Base-by-base conservation (phyloP, 1,284 basidiomycete genomes). In the Irpex sp. region DNA sequence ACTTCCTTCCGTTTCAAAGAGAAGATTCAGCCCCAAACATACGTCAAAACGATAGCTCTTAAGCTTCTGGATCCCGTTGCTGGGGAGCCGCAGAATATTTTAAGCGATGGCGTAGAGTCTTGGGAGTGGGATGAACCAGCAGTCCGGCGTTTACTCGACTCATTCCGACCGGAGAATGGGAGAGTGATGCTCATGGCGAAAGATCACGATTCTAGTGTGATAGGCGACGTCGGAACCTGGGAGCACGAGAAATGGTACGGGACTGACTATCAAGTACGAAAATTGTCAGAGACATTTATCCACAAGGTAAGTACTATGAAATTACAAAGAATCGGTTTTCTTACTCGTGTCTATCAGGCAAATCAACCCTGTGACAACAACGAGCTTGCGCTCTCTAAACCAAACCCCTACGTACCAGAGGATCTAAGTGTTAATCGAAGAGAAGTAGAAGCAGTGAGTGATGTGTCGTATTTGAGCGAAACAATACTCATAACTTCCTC, bases 1-100 rank as follows among this genome's bases (percentile, higher is more conserved):
- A 83, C 87, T 60, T 76, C 77, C 7, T 91, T 89, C 80, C 76
- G 79, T 21, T 90, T 87, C 72, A 80, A 82, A 64, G 86, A 90
- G 69, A 83, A 86, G 71, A 58, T 60, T 19, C 68, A 70, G 60
- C 73, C 73, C 7, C 72, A 74, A 53, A 58, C 62, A 2, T 72
- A 71, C 57, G 71, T 66, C 8, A 58, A 60, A 7, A 53, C 59
- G 36, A 64, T 74, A 3, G 63, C 70, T 6, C 61, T 54, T 50
- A 47, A 63, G 4, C 63, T 72, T 15, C 58, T 68, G 1, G 66
- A 70, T 33, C 68, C 68, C 7, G 66, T 69, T 47, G 37, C 37
- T 39, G 37, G 37, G 15, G 68, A 70, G 0, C 67, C 70, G 1
- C 63, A 71, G 50, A 57, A 61, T 56, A 51, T 71, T 15, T 61